phyloP scores from a whole-genome alignment of 768 basidiomycete species.

The Russula virescens region DNA sequence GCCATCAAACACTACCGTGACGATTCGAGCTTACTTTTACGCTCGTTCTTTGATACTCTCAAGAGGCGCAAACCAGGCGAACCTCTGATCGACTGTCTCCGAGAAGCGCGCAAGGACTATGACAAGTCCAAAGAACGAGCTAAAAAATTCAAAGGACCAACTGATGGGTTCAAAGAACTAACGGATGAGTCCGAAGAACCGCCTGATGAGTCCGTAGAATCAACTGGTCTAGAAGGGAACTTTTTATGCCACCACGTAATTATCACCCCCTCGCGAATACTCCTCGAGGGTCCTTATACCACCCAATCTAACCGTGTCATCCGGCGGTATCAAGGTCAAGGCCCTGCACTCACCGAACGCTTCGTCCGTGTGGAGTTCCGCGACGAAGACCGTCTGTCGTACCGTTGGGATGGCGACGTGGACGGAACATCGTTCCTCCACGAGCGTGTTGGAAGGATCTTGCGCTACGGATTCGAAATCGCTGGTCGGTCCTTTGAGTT shows the following conservation, averaged over 20 bases:
- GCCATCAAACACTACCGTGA: slow-evolving; percentile 33
- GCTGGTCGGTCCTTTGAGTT: slow-evolving; percentile 73
- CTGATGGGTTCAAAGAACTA: too few relatives aligned
- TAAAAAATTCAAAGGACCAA: too few relatives aligned
- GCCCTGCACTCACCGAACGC: slow-evolving; percentile 47
- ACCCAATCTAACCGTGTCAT: slow-evolving; percentile 79
- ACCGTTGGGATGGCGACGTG: slow-evolving; percentile 63
- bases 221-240: slow-evolving; percentile 31
- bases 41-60: slow-evolving; percentile 47
- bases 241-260: slow-evolving; percentile 73
- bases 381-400: slow-evolving; percentile 74
- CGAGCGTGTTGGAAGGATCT: slow-evolving; percentile 27
- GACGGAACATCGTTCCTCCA: slow-evolving; percentile 52
- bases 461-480: slow-evolving; percentile 62
- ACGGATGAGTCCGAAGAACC: too few relatives aligned
- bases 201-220: too few relatives aligned
- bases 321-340: slow-evolving; percentile 42
- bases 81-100: slow-evolving; percentile 44
- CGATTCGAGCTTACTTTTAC: slow-evolving; percentile 45
- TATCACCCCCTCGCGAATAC: slow-evolving; percentile 66
- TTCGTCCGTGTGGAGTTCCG: slow-evolving; percentile 83
- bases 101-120: slow-evolving; percentile 31
- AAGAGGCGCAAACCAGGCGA: slow-evolving; percentile 39
- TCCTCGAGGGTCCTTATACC: slow-evolving; percentile 71
- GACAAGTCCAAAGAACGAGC: slow-evolving; percentile 18